Conservation (phyloP, 139 green algal species). For the Chlamydomonas schloesseri region DNA sequence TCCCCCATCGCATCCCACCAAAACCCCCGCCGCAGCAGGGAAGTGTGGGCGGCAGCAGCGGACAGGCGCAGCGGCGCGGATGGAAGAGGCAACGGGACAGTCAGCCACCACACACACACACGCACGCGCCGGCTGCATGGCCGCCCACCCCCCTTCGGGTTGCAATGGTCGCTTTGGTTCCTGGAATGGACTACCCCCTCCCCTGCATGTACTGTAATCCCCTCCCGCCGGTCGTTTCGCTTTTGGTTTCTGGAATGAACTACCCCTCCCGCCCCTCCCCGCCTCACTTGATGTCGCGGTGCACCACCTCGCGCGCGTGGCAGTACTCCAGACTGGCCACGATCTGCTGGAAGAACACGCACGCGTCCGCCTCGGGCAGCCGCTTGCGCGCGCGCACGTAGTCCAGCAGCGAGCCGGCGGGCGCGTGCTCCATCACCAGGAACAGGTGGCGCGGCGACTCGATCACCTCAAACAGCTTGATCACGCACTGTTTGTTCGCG, state of each 20-base stretch:
- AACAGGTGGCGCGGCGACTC: slow-evolving; percentile 78
- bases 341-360: slow-evolving; percentile 80
- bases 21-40: not conserved
- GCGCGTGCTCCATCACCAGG: slow-evolving; percentile 92
- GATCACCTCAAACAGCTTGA: slow-evolving; percentile 80
- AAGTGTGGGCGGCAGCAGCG: no score
- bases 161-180: no score
- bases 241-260: no score
- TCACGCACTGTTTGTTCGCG: slow-evolving; percentile 48
- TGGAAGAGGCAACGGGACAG: no score
- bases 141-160: no score
- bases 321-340: slow-evolving; percentile 83
- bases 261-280: no score
- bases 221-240: no score
- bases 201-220: no score
- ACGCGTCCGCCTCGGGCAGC: slow-evolving; percentile 82
- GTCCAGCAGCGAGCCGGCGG: slow-evolving; percentile 86
- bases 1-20: not conserved
- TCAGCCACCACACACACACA: no score
- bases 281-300: slow-evolving; percentile 48
- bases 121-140: no score
- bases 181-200: no score
- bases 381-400: slow-evolving; percentile 85
- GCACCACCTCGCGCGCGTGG: slow-evolving; percentile 78
- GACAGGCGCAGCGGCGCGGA: no score